These are phyloP conservation scores for Diophrys appendiculata DNA, from an alignment of 73 alveolate genomes.

Conservation along the genomic window DNA sequence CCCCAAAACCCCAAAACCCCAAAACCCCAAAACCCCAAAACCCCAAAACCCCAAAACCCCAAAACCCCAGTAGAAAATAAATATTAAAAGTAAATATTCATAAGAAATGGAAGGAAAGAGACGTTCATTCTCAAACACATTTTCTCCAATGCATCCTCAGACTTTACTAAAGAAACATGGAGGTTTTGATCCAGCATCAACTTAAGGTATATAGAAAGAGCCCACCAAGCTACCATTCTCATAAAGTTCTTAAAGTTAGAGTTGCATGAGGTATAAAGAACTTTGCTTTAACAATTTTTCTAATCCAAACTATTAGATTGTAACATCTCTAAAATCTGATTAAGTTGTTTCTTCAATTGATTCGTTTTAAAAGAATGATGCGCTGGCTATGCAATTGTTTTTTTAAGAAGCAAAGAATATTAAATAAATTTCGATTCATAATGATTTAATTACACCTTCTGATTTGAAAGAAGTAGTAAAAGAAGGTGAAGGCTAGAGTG, in stretches of 20 bases:
- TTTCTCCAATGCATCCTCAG: neutral
- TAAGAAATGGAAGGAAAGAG: no score
- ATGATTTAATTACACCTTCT: neutral
- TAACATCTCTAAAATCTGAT: neutral
- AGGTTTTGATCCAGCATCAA: no score
- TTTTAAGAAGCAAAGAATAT: neutral
- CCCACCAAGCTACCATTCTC: no score
- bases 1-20: no score
- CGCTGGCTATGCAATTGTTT: neutral
- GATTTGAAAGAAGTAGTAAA: neutral
- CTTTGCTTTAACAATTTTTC: neutral
- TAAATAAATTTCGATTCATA: neutral
- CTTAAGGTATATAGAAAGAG: no score
- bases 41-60: no score
- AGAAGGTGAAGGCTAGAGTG: neutral
- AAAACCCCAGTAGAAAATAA: no score
- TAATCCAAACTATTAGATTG: neutral
- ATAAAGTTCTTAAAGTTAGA: no score
- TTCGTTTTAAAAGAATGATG: neutral
- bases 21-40: no score
- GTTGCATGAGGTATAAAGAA: conserved; percentile 4
- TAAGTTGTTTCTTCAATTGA: neutral
- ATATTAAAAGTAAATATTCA: no score
- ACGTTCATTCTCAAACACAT: neutral
- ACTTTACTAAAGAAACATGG: no score